Evolutionary conservation across 2,329 filamentous ascomycete genomes (phyloP).

Genomic region (Hyphodiscus sp.): DNA sequence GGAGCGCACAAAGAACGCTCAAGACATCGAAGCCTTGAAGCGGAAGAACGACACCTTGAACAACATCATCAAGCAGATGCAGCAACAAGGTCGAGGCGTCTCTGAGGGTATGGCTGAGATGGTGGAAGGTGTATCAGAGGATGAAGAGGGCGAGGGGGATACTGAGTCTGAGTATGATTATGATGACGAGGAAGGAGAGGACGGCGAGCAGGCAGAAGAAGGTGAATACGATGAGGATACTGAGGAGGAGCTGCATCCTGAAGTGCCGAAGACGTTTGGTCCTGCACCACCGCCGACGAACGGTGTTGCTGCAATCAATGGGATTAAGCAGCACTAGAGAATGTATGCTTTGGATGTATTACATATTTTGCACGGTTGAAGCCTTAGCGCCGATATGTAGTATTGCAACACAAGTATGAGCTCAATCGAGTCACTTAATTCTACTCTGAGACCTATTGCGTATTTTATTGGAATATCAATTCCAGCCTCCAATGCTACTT

Average conservation of each 20-base stretch:
- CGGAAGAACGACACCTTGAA: conserved; percentile 84
- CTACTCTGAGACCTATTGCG: background rate
- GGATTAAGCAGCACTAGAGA: conserved; percentile 25
- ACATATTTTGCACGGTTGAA: background rate
- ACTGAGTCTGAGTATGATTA: conserved; percentile 61
- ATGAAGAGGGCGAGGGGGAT: conserved; percentile 49
- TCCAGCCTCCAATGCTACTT: no score
- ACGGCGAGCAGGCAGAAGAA: conserved; percentile 31
- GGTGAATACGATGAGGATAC: conserved; percentile 41
- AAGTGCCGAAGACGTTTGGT: conserved; percentile 27
- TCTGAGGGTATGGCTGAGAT: conserved; percentile 56
- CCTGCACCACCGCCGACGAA: conserved; percentile 29
- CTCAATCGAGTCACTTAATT: background rate
- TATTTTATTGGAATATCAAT: no score
- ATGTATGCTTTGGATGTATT: background rate
- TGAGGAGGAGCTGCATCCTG: conserved; percentile 29
- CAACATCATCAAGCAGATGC: conserved; percentile 93
- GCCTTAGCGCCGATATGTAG: background rate
- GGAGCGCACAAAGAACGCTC: conserved; percentile 71
- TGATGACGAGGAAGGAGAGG: conserved; percentile 50
- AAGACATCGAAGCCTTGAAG: conserved; percentile 68
- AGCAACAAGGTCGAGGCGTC: conserved; percentile 80
- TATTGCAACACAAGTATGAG: background rate
- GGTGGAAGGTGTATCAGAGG: conserved; percentile 48
- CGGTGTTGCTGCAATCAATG: conserved; percentile 22